A percentile compares a stretch with the other conserved stretches of the same genome.
These are phyloP conservation scores for Sphagnum tenellum DNA, from an alignment of 225 moss, liverwort and hornwort genomes.

Conservation along the genomic window DNA sequence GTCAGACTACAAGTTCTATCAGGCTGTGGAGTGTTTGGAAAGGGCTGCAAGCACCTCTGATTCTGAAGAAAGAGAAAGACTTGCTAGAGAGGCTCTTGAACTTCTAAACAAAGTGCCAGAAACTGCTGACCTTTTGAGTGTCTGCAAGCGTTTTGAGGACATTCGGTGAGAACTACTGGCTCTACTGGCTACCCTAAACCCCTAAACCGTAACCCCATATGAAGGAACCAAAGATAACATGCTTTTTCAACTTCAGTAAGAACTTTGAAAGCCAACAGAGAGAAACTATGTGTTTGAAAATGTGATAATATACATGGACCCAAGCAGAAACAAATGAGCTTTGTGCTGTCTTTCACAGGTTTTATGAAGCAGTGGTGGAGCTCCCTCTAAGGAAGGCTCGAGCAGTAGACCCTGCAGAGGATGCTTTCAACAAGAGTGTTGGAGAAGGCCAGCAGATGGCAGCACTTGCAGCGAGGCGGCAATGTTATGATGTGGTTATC, in stretches of 20 bases:
- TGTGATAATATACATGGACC: no score
- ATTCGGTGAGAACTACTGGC: constrained; percentile 38
- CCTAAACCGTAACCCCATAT: no score
- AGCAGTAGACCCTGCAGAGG: constrained; percentile 87
- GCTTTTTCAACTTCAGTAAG: no score
- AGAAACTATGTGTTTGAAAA: no score
- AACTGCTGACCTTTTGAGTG: constrained; percentile 86
- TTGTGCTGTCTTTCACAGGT: constrained; percentile 27
- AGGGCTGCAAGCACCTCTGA: constrained; percentile 68
- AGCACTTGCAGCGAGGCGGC: constrained; percentile 67
- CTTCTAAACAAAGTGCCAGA: constrained; percentile 89
- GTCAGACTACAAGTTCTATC: constrained; percentile 94
- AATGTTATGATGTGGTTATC: constrained; percentile 92
- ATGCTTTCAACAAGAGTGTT: constrained; percentile 83
- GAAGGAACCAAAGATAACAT: no score
- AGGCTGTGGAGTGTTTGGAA: constrained; percentile 94
- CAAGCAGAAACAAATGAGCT: no score
- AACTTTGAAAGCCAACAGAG: no score
- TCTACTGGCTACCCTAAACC: no score
- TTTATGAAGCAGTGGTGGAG: constrained; percentile 99
- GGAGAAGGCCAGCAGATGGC: constrained; percentile 73
- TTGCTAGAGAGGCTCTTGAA: constrained; percentile 86
- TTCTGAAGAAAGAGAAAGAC: constrained; percentile 69
- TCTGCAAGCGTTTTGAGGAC: constrained; percentile 96
- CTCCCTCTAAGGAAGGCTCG: constrained; percentile 86